Evolutionary conservation across 768 basidiomycete species (phyloP).

Genomic region (Leccinellum albellum): DNA sequence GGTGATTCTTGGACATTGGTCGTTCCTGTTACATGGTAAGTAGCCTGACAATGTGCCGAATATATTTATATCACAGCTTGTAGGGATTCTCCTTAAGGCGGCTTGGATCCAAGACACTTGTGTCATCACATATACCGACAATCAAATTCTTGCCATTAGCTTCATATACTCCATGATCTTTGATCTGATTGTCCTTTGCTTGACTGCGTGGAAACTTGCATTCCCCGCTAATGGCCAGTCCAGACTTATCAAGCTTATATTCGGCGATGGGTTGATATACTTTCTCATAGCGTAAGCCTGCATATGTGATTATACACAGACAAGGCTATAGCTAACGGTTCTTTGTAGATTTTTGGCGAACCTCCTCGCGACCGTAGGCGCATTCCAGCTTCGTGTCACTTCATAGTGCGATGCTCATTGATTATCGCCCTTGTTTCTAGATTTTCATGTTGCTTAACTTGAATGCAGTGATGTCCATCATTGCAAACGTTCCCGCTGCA

Average conservation of each 20-base stretch:
- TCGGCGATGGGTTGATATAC: slow-evolving; percentile 70
- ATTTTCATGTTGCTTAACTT: slow-evolving; percentile 65
- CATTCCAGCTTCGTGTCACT: neutral
- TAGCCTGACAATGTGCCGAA: neutral
- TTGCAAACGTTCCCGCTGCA: slow-evolving; percentile 70
- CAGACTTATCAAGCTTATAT: slow-evolving; percentile 60
- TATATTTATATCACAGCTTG: neutral
- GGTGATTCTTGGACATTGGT: slow-evolving; percentile 70
- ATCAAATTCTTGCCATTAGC: slow-evolving; percentile 54
- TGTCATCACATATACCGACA: slow-evolving; percentile 56
- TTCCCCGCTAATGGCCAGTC: slow-evolving; percentile 45
- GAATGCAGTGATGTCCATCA: slow-evolving; percentile 71
- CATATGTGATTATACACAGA: slow-evolving; percentile 3
- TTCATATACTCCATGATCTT: slow-evolving; percentile 77
- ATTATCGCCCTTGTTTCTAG: slow-evolving; percentile 13
- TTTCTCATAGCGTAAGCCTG: slow-evolving; percentile 62
- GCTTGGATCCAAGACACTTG: slow-evolving; percentile 51
- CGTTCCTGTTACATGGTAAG: slow-evolving; percentile 61
- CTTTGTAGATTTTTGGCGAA: slow-evolving; percentile 67
- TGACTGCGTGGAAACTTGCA: slow-evolving; percentile 61
- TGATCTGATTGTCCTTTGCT: slow-evolving; percentile 57
- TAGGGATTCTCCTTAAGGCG: slow-evolving; percentile 60
- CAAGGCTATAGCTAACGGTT: slow-evolving; percentile 2
- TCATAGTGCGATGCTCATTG: neutral
- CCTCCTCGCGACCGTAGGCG: slow-evolving; percentile 47